Percentiles rank a stretch among this genome's conserved stretches.
phyloP scores from a whole-genome alignment of 805 yeast genomes.

The Diddensiella transvaalensis region DNA sequence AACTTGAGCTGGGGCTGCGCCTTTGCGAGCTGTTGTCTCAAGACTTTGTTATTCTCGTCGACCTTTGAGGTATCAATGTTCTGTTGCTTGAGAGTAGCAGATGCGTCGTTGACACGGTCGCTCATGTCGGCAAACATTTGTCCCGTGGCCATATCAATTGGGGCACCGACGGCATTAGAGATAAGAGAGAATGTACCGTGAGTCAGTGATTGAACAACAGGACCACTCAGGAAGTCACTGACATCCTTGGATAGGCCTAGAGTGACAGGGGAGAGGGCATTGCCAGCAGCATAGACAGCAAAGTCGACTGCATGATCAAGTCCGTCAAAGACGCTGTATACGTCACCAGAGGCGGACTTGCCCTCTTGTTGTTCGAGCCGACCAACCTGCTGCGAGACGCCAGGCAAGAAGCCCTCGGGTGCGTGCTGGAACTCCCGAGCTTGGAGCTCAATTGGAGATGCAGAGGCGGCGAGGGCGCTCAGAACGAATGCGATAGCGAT shows the following conservation, averaged over 20 bases:
- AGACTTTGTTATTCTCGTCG: constrained; percentile 3
- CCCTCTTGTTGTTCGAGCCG: constrained; percentile 9
- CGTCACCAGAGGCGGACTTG: constrained; percentile 11
- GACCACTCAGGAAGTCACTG: constrained; percentile 14
- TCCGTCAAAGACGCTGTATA: constrained; percentile 11
- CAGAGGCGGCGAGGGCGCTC: constrained; percentile 1
- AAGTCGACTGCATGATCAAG: constrained; percentile 15
- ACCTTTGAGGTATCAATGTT: constrained; percentile 5
- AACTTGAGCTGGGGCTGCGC: neutral
- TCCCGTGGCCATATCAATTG: constrained; percentile 11
- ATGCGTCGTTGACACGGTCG: constrained; percentile 8
- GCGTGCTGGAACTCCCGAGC: constrained; percentile 11
- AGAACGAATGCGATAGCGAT: neutral
- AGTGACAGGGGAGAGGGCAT: constrained; percentile 13
- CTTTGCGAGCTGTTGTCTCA: neutral
- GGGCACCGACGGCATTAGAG: constrained; percentile 12
- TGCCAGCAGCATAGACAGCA: constrained; percentile 10
- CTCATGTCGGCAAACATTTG: neutral
- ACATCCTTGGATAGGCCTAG: constrained; percentile 11
- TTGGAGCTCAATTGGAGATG: constrained; percentile 1
- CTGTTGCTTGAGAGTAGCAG: constrained; percentile 5
- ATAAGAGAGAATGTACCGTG: constrained; percentile 18
- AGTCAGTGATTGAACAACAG: constrained; percentile 15
- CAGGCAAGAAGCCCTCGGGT: constrained; percentile 12
- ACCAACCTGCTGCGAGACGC: constrained; percentile 1